These are phyloP conservation scores for Neofusicoccum parvum DNA, from an alignment of 2,329 filamentous ascomycete species.

Conservation along the genomic window DNA sequence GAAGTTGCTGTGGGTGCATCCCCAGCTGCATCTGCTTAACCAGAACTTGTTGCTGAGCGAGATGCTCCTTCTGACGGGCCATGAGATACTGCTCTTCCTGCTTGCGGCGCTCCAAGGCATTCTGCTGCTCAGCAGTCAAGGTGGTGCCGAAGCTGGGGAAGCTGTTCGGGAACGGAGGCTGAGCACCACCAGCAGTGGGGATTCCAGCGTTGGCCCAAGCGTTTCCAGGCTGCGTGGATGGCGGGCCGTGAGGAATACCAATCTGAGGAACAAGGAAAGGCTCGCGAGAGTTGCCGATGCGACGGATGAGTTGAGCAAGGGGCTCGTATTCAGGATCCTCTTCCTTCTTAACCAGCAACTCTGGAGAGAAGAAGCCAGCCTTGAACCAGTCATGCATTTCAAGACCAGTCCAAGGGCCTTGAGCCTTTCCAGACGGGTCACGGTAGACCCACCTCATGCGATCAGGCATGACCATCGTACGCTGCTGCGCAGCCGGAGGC, in stretches of 20 bases:
- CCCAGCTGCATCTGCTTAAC: slow-evolving; percentile 66
- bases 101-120: slow-evolving; percentile 92
- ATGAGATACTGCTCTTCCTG: slow-evolving; percentile 98
- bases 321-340: slow-evolving; percentile 95
- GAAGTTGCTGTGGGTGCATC: slow-evolving; percentile 64
- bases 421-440: slow-evolving; percentile 87
- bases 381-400: slow-evolving; percentile 99
- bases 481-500: slow-evolving; percentile 68
- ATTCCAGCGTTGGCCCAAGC: slow-evolving; percentile 45
- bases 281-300: slow-evolving; percentile 95
- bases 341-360: slow-evolving; percentile 90
- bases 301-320: slow-evolving; percentile 87
- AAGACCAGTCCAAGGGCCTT: slow-evolving; percentile 92
- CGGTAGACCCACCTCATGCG: slow-evolving; percentile 98
- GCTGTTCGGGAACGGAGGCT: slow-evolving; percentile 85
- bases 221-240: slow-evolving; percentile 53
- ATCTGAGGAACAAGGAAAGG: slow-evolving; percentile 98
- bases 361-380: slow-evolving; percentile 93
- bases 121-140: slow-evolving; percentile 95
- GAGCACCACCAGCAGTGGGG: slow-evolving; percentile 45
- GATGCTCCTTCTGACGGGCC: slow-evolving; percentile 91
- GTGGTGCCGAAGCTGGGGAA: slow-evolving; percentile 98
- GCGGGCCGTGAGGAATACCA: slow-evolving; percentile 84
- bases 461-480: slow-evolving; percentile 98
- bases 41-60: slow-evolving; percentile 81